These are phyloP conservation scores for Decorospora gaudefroyi DNA, from an alignment of 2,329 filamentous ascomycete genomes.

Conservation along the genomic window DNA sequence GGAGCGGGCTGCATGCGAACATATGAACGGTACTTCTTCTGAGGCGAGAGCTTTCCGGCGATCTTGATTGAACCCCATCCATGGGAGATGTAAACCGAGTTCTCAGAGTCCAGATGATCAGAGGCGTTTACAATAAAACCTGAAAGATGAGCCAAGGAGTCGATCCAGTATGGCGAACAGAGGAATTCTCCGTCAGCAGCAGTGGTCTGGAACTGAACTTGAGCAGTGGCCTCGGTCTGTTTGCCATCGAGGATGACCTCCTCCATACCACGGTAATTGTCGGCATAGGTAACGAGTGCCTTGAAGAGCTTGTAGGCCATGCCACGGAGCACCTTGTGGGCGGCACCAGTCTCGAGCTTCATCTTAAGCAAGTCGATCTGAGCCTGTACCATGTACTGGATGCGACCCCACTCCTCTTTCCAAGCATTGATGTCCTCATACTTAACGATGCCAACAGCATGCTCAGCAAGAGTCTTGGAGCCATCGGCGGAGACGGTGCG, in stretches of 20 bases:
- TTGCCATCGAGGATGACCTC: slow-evolving; percentile 63
- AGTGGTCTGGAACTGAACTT: slow-evolving; percentile 60
- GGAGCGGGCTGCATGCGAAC: slow-evolving; percentile 64
- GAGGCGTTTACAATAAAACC: slow-evolving; percentile 65
- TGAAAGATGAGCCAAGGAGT: slow-evolving; percentile 61
- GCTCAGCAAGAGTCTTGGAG: slow-evolving; percentile 60
- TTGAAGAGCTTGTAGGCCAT: slow-evolving; percentile 77
- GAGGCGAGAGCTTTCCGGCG: slow-evolving; percentile 56
- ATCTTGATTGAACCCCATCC: slow-evolving; percentile 65
- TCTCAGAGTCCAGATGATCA: slow-evolving; percentile 62
- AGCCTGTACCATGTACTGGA: slow-evolving; percentile 62
- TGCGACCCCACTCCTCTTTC: slow-evolving; percentile 68
- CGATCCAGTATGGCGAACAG: slow-evolving; percentile 64
- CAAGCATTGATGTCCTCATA: slow-evolving; percentile 65
- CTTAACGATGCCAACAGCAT: slow-evolving; percentile 65
- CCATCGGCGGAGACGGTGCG: slow-evolving; percentile 65
- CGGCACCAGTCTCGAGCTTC: slow-evolving; percentile 66
- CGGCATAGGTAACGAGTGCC: slow-evolving; percentile 61
- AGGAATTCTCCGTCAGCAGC: slow-evolving; percentile 60
- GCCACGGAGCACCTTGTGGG: slow-evolving; percentile 73
- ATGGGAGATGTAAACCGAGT: slow-evolving; percentile 65
- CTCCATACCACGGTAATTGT: slow-evolving; percentile 62
- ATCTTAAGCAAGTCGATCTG: slow-evolving; percentile 68
- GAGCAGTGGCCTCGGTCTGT: slow-evolving; percentile 60
- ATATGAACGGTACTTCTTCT: slow-evolving; percentile 62